Evolutionary conservation across 2,329 filamentous ascomycete species (phyloP).

Genomic region (Xylaria sp.): DNA sequence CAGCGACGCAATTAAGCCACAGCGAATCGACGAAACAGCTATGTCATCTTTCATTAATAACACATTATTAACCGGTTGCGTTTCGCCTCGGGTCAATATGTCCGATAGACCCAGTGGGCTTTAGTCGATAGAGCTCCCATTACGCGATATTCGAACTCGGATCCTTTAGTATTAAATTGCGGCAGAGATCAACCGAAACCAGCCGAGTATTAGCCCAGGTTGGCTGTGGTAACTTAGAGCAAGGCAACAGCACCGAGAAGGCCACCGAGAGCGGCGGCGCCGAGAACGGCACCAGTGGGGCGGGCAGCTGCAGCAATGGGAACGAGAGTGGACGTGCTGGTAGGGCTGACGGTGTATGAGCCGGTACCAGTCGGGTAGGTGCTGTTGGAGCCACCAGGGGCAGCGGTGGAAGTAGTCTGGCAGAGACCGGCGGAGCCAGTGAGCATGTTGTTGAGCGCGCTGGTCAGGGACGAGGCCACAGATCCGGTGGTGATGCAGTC

Average conservation of each 20-base stretch:
- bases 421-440: conserved; percentile 9
- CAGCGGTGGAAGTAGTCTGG: background rate
- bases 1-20: background rate
- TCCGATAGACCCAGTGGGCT: background rate
- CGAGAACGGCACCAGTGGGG: conserved; percentile 15
- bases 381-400: conserved; percentile 13
- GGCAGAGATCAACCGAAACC: background rate
- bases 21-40: background rate
- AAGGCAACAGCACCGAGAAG: conserved; percentile 20
- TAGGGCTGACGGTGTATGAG: conserved; percentile 7
- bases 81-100: background rate
- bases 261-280: conserved; percentile 18
- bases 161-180: background rate
- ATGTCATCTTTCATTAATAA: background rate
- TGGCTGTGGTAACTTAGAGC: background rate
- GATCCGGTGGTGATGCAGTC: conserved; percentile 31
- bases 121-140: background rate
- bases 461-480: conserved; percentile 21
- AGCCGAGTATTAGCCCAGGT: background rate
- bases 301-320: conserved; percentile 24
- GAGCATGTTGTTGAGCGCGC: conserved; percentile 18
- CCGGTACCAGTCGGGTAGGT: conserved; percentile 20
- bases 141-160: background rate
- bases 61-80: background rate
- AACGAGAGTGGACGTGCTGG: background rate